phyloP scores from a whole-genome alignment of 176 grass and related monocot species.

The Raddia guianensis region DNA sequence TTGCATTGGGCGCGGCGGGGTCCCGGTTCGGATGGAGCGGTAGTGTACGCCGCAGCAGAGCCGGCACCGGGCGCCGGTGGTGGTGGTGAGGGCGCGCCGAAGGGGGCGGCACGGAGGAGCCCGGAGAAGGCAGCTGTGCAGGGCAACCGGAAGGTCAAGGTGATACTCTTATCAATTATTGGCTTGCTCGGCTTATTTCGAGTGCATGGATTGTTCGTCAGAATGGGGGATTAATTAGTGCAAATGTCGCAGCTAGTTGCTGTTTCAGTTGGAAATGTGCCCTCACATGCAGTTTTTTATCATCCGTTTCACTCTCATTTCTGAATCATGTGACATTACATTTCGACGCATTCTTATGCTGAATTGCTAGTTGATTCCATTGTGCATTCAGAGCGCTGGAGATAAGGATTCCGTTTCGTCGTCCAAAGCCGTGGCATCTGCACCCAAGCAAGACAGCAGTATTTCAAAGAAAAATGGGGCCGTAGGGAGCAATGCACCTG shows the following conservation, averaged over 20 bases:
- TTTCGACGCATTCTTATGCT: constrained; percentile 5
- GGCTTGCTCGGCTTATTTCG: background rate
- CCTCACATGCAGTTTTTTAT: constrained; percentile 10
- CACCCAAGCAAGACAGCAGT: background rate
- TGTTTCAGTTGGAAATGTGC: constrained; percentile 28
- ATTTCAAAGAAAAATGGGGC: constrained; percentile 30
- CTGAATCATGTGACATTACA: background rate
- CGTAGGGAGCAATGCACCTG: background rate
- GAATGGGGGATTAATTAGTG: background rate
- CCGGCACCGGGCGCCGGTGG: background rate
- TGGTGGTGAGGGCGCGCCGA: constrained; percentile 14
- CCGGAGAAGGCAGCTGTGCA: constrained; percentile 11
- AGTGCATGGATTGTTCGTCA: background rate
- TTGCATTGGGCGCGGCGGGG: constrained; percentile 36
- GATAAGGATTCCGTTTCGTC: constrained; percentile 21
- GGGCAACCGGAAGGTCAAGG: constrained; percentile 37
- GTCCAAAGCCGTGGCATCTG: constrained; percentile 12
- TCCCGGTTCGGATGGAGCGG: background rate
- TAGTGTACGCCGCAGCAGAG: constrained; percentile 22
- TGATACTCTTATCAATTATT: background rate
- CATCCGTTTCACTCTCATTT: background rate
- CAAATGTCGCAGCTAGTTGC: background rate
- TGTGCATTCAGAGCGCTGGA: constrained; percentile 17
- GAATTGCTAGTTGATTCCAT: background rate
- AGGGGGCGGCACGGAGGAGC: background rate